Evolutionary conservation across 257 asterid species (phyloP), one percentile per base, ranked within the genome.

Genomic region (Fraxinus anomala): DNA sequence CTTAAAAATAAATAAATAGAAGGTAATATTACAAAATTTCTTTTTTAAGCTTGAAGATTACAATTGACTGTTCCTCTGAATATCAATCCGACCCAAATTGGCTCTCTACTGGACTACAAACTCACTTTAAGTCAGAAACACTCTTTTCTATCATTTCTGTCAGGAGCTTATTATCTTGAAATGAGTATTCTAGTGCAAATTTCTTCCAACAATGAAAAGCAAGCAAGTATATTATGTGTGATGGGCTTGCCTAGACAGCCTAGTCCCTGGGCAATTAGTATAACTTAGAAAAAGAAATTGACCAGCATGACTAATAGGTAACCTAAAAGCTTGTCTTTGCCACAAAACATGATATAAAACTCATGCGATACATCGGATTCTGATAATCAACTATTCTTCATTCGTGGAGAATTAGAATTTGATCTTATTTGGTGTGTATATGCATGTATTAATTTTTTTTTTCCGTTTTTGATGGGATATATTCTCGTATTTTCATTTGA

Each of bases 401-500:
- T n/a, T 54, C 26, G 1, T 54, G 26, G 26, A 54, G 66, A 13
- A 14, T 66, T 70, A 30, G 66, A 33, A 73, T 54, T 69, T 37
- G 65, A n/a, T 68, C 74, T 82, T 49, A 69, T 34, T 54, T 68
- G 34, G n/a, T 31, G 5, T 70, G 17, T 23, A 23, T 17, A 42
- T 4, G 37, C 28, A 23, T 17, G 66, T 23, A 0, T 47, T 40
- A 28, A 5, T 36, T 30, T 42, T 54, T 13, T 51, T 17, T 33
- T 33, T 4, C 54, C 72, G 73, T 21, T 68, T 49, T 51, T 74
- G 49, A 80, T 69, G 34, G 69, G 61, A 69, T 72, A 80, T 59
- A 72, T 73, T 70, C 34, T 72, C 59, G 23, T 76, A 76, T 37
- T 77, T 33, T 82, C 44, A 31, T 76, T 74, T 77, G 76, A 80